Percentiles rank a stretch among this genome's conserved stretches.
Conservation (phyloP, 441 rosid species). For the Populus tomentosa region DNA sequence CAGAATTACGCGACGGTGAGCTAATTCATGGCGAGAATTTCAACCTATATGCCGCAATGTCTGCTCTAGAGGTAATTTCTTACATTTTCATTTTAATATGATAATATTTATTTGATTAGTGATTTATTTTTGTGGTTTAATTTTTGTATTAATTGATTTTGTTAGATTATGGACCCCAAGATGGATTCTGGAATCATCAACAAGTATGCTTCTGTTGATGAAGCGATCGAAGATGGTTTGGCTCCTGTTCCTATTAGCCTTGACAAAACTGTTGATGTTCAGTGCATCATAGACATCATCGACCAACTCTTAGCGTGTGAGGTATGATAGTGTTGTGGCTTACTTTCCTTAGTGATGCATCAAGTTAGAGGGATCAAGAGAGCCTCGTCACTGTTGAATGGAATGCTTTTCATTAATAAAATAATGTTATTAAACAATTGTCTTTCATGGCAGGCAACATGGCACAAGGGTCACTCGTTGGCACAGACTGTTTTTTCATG, state of each 20-base stretch:
- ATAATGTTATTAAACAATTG: slow-evolving; percentile 14
- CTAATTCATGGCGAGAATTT: slow-evolving; percentile 93
- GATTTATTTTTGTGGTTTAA: background rate
- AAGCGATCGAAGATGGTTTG: slow-evolving; percentile 85
- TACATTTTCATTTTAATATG: slow-evolving; percentile 1
- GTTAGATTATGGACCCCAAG: slow-evolving; percentile 98
- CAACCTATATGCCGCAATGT: slow-evolving; percentile 97
- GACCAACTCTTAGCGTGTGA: slow-evolving; percentile 95
- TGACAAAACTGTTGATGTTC: slow-evolving; percentile 64
- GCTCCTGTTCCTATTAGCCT: slow-evolving; percentile 79
- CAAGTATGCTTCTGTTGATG: slow-evolving; percentile 78
- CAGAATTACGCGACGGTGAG: slow-evolving; percentile 87
- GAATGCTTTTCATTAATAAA: background rate
- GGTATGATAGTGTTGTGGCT: slow-evolving; percentile 39
- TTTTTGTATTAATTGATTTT: slow-evolving; percentile 14
- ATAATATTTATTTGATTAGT: background rate
- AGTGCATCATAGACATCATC: slow-evolving; percentile 77
- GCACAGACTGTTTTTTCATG: slow-evolving; percentile 99
- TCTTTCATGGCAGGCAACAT: slow-evolving; percentile 78
- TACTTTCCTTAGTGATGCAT: background rate
- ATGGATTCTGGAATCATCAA: slow-evolving; percentile 95
- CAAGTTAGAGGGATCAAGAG: background rate
- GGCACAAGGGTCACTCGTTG: slow-evolving; percentile 99
- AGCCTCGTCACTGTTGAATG: background rate
- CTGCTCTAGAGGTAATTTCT: slow-evolving; percentile 84